Conservation (phyloP, 1,284 basidiomycete species). For the Termitomyces sp. region DNA sequence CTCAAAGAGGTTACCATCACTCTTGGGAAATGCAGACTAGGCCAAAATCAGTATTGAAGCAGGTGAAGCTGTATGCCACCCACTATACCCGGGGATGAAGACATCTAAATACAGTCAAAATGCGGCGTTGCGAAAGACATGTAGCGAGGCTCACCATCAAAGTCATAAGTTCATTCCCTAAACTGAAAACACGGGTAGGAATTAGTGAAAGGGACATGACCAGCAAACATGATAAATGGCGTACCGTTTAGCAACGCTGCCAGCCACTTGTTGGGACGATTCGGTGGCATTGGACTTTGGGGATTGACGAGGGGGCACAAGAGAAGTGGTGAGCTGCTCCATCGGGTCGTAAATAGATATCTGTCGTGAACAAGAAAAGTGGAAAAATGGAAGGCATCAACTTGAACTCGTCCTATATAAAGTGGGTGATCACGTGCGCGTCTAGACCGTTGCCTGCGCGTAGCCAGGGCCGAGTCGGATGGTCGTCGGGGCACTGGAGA, state of each 20-base stretch:
- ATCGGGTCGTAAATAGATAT: constrained; percentile 30
- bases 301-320: constrained; percentile 51
- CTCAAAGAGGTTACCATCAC: constrained; percentile 76
- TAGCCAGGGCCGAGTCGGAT: neutral
- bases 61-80: constrained; percentile 21
- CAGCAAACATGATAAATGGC: constrained; percentile 7
- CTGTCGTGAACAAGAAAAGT: constrained; percentile 9
- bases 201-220: neutral
- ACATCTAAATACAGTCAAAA: constrained; percentile 52
- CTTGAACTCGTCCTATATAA: neutral
- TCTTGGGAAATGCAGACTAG: constrained; percentile 81
- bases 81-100: constrained; percentile 78
- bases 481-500: neutral
- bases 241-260: constrained; percentile 78
- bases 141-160: constrained; percentile 57
- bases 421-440: neutral
- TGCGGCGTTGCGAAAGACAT: neutral
- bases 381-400: constrained; percentile 2
- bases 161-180: constrained; percentile 79
- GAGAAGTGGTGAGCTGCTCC: constrained; percentile 69
- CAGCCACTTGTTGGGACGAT: constrained; percentile 49
- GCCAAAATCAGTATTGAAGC: neutral
- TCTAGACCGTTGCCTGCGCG: neutral
- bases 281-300: constrained; percentile 51
- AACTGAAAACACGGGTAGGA: constrained; percentile 24